Conservation (phyloP, 2,329 filamentous ascomycete species). For the Ophiocordyceps polyrhachis-furcata region DNA sequence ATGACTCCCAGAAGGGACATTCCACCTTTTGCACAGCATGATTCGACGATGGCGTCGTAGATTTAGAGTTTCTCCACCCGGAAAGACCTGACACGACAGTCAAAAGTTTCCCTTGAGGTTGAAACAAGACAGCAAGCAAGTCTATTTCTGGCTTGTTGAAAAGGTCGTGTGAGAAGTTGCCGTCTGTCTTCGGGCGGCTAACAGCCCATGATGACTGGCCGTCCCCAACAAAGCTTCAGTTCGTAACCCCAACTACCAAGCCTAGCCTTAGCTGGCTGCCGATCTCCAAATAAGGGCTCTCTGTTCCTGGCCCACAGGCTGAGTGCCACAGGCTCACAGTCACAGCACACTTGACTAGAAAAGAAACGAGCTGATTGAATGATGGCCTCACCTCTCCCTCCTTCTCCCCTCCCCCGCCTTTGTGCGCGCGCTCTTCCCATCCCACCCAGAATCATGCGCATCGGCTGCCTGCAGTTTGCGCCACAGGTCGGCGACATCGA, state of each 20-base stretch:
- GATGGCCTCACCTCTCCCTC: not conserved
- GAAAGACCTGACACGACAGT: too few relatives aligned
- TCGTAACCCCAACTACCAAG: too few relatives aligned
- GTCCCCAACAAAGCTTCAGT: not conserved
- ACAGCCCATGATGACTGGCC: not conserved
- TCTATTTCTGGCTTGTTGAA: too few relatives aligned
- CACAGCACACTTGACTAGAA: too few relatives aligned
- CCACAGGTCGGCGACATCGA: conserved; percentile 51
- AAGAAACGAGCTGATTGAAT: not conserved
- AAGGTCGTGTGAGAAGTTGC: not conserved
- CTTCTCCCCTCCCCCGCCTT: not conserved
- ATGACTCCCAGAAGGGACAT: too few relatives aligned
- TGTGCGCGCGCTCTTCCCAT: not conserved
- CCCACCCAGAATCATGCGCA: conserved; percentile 32
- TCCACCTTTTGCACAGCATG: too few relatives aligned
- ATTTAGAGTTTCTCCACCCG: too few relatives aligned
- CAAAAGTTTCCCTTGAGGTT: too few relatives aligned
- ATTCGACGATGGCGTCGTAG: too few relatives aligned
- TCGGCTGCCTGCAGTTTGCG: conserved; percentile 54
- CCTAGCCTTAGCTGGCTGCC: not conserved
- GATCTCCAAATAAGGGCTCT: too few relatives aligned
- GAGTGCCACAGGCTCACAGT: too few relatives aligned
- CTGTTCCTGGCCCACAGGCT: not conserved
- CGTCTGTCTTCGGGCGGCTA: not conserved
- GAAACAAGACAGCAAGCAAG: too few relatives aligned